Evolutionary conservation across 441 rosid genomes (phyloP), one percentile per base, ranked within the genome.

Genomic region (Manihot esculenta): DNA sequence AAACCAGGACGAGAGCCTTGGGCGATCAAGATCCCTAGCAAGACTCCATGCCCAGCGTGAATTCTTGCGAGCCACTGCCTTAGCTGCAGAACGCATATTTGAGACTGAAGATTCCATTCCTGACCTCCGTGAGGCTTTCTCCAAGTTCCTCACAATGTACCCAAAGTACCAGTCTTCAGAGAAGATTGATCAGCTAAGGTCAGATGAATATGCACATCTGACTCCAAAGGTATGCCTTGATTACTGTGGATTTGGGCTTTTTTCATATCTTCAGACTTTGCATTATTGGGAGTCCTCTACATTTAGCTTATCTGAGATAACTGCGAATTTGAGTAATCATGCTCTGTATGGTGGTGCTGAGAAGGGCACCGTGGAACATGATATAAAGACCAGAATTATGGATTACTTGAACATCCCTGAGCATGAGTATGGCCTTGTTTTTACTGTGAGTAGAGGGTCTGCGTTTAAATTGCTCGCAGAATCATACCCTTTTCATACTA

Each of bases 181-280:
- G 73, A 92, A 87, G 77, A 82, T 92, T 71, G 98, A 94, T 76
- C 83, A 89, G 80, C 79, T 94, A 45, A 89, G 99, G 82, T 78
- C 80, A 35, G 82, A 84, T 63, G 99, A 94, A 75, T 94, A 94
- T 73, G 82, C 84, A 18, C 98, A 92, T 76, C 80, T 95, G 69
- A 81, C 86, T 23, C 88, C 93, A 8, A 94, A 94, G 98, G 98
- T 94, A 85, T 94, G 99, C 82, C 99, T 94, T 76, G 99, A 94
- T 80, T 92, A 90, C 75, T 92, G 98, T 78, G 99, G 99, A 49
- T 92, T 90, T 53, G 99, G 99, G 76, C 92, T 94, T 44, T 94
- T 94, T 77, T 92, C 98, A 0, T 92, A 87, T 83, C 82, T 92
- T 70, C 99, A 94, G 63, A 88, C 91, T 67, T 57, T 89, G 55